Conservation (phyloP, 2,329 filamentous ascomycete species). For the Paecilomyces sp. region DNA sequence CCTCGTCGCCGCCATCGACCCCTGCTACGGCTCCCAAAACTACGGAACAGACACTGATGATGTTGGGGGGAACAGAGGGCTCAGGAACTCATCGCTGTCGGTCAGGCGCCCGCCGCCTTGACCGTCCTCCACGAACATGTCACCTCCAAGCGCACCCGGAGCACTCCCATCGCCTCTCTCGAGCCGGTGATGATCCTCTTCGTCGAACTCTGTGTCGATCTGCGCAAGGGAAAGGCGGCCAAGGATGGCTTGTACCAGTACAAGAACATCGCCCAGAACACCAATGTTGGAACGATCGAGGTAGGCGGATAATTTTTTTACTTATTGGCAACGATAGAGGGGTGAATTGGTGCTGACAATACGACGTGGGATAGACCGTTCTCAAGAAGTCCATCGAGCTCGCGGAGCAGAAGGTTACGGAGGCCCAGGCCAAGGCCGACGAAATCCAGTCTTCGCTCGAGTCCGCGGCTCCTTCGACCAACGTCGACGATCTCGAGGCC, state of each 20-base stretch:
- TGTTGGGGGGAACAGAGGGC: conserved; percentile 54
- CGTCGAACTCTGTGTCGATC: conserved; percentile 92
- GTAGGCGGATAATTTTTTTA: conserved; percentile 38
- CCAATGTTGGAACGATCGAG: conserved; percentile 96
- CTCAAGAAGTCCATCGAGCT: conserved; percentile 98
- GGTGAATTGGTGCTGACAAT: background rate
- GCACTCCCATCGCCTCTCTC: conserved; percentile 89
- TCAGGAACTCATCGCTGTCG: conserved; percentile 96
- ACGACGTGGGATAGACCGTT: conserved; percentile 55
- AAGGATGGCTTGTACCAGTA: conserved; percentile 99
- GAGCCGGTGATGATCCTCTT: conserved; percentile 98
- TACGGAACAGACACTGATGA: conserved; percentile 9
- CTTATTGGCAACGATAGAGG: background rate
- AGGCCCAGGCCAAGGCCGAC: conserved; percentile 91
- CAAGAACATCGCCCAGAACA: conserved; percentile 99
- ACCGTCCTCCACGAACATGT: conserved; percentile 98
- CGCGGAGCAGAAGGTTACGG: conserved; percentile 90
- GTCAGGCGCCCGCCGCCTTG: conserved; percentile 85
- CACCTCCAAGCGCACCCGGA: conserved; percentile 94
- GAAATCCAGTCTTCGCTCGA: conserved; percentile 86
- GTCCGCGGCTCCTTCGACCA: conserved; percentile 61
- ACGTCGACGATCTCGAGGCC: conserved; percentile 90
- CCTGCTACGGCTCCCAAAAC: background rate
- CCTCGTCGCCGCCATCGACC: conserved; percentile 3
- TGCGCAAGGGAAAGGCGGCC: conserved; percentile 95